phyloP scores from a whole-genome alignment of 2,329 filamentous ascomycete species.

The Leptographium lundbergii region DNA sequence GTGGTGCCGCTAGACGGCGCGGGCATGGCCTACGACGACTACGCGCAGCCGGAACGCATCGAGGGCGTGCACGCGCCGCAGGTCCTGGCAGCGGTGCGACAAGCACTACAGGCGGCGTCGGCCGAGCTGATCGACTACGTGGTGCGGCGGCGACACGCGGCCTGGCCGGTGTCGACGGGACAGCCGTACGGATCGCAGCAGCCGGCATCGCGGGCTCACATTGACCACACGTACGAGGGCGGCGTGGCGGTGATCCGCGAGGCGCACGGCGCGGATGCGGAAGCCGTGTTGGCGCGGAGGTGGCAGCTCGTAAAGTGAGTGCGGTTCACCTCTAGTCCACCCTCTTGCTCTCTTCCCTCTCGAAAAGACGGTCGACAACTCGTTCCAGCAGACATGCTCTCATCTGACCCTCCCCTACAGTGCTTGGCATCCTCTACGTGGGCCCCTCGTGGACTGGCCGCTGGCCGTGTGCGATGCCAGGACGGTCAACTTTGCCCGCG shows the following conservation, averaged over 20 bases:
- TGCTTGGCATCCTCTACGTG: conserved; percentile 13
- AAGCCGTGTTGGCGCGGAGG: background rate
- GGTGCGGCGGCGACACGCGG: conserved; percentile 9
- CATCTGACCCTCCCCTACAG: background rate
- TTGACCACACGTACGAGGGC: conserved; percentile 18
- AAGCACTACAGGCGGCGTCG: conserved; percentile 6
- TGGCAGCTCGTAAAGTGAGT: conserved; percentile 10
- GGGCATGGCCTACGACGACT: conserved; percentile 5
- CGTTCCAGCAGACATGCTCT: no score
- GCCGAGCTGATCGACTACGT: conserved; percentile 12
- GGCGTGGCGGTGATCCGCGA: conserved; percentile 44
- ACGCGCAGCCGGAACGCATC: background rate
- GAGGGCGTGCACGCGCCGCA: conserved; percentile 6
- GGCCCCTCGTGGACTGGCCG: conserved; percentile 14
- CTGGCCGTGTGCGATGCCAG: conserved; percentile 13
- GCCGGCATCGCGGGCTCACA: conserved; percentile 10
- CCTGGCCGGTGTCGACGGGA: conserved; percentile 10
- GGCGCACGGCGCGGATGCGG: conserved; percentile 18
- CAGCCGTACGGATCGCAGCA: conserved; percentile 9
- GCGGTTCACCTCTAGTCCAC: no score
- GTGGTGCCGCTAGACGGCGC: background rate
- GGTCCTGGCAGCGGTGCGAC: conserved; percentile 6
- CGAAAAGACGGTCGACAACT: no score
- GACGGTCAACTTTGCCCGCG: conserved; percentile 11
- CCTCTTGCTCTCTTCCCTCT: no score